Percentiles rank a stretch among this genome's conserved stretches.
Conservation (phyloP, 2,329 filamentous ascomycete species). For the Cercospora citrullina region DNA sequence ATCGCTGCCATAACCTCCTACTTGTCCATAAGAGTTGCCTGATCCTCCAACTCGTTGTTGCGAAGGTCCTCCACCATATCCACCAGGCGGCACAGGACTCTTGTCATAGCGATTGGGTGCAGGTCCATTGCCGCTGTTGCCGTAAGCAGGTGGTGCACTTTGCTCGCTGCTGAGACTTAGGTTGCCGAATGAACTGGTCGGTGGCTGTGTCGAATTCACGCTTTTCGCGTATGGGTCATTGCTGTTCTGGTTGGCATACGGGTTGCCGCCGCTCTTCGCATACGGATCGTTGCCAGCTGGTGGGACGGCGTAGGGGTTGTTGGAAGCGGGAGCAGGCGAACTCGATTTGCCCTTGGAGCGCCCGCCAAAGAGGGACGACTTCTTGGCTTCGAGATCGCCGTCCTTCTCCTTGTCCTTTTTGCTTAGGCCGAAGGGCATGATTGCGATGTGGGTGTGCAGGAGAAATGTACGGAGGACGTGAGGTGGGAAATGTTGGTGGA, state of each 20-base stretch:
- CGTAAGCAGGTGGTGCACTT: constrained; percentile 40
- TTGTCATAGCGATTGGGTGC: constrained; percentile 46
- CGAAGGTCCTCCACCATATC: constrained; percentile 43
- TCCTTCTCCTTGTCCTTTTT: constrained; percentile 55
- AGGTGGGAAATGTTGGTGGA: constrained; percentile 10
- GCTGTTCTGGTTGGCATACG: constrained; percentile 30
- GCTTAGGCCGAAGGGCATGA: constrained; percentile 48
- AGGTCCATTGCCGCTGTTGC: constrained; percentile 33
- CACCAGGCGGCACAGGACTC: constrained; percentile 46
- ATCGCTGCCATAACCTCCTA: constrained; percentile 54
- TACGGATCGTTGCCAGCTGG: constrained; percentile 31
- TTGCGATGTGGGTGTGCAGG: constrained; percentile 7
- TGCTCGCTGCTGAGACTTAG: constrained; percentile 31
- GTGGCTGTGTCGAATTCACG: constrained; percentile 31
- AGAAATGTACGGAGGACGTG: not conserved
- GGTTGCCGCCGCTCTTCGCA: constrained; percentile 36
- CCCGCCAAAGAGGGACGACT: constrained; percentile 60
- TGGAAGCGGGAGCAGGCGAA: constrained; percentile 46
- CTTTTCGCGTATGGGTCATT: constrained; percentile 37
- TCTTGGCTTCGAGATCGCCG: constrained; percentile 54
- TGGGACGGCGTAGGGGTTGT: constrained; percentile 59
- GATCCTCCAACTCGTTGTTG: constrained; percentile 30
- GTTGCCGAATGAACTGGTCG: constrained; percentile 36
- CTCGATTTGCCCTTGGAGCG: constrained; percentile 56
- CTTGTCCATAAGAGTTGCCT: constrained; percentile 42